phyloP scores from a whole-genome alignment of 148 eudicot species.

The Camellia sinensis region DNA sequence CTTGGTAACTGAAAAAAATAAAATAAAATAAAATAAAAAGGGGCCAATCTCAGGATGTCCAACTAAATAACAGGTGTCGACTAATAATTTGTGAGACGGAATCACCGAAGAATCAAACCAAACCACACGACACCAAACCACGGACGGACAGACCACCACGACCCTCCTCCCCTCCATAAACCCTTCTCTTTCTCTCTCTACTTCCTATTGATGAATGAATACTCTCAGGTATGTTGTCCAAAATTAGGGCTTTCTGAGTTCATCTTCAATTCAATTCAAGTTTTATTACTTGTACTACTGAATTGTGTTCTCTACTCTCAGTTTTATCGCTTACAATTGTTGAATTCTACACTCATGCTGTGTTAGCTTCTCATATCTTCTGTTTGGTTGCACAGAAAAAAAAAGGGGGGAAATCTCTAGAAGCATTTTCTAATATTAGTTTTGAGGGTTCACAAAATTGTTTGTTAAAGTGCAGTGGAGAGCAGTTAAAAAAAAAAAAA shows the following conservation, averaged over 20 bases:
- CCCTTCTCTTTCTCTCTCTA: neutral
- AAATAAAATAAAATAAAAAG: too few species aligned
- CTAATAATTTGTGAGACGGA: neutral
- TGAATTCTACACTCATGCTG: neutral
- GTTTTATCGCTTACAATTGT: neutral
- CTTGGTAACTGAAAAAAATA: too few species aligned
- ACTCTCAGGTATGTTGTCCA: constrained; percentile 5
- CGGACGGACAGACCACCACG: neutral
- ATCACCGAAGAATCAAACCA: neutral
- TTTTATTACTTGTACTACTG: neutral
- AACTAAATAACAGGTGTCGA: neutral
- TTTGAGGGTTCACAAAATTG: neutral
- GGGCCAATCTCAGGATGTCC: too few species aligned
- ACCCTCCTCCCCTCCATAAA: neutral
- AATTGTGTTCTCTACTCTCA: neutral
- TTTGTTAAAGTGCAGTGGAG: too few species aligned
- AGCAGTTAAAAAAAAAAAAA: too few species aligned
- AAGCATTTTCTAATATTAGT: neutral
- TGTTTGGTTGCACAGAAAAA: neutral
- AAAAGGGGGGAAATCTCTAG: neutral
- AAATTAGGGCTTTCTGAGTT: neutral
- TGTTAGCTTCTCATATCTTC: neutral
- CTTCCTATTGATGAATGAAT: neutral
- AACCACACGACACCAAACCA: too few species aligned
- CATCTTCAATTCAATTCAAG: neutral